Evolutionary conservation across 257 asterid species (phyloP), one percentile per base, ranked within the genome.

Genomic region (Nicotiana paniculata): DNA sequence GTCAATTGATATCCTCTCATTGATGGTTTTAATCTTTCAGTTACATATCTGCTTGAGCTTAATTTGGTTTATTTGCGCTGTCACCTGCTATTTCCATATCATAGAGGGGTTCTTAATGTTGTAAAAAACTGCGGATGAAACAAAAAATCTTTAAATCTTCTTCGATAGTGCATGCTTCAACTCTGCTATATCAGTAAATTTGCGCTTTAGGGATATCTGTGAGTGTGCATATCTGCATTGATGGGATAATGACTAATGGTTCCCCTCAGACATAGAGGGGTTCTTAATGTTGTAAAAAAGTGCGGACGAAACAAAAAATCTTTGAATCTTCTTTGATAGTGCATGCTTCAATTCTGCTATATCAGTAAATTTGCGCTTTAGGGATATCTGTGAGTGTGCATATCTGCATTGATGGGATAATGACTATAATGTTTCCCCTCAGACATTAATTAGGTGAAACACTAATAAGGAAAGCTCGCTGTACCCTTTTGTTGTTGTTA

Each of bases 1-100:
- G 97, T 88, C 92, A 70, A 91, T 91, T 24, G 87, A 96, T 96
- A 93, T 96, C 98, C 98, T 96, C 89, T 46, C 78, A 80, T 48
- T 74, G 43, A 51, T 26, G 62, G 79, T 74, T 51, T 74, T 48
- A 74, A 80, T 64, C 63, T 83, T 81, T 13, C 79, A 6, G 46
- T 26, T 26, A 1, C 74, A 8, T 12, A 43, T 84, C 32, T 77
- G 10, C 72, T 59, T 81, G 32, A 16, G 81, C 67, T n/a, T 26
- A 12, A 37, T 70, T 26, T 51, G 62, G 43, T 48, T 13, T 51
- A 8, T 51, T 24, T 48, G 30, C 26, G 58, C 24, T 43, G 77
- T 74, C 4, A 26, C 84, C 66, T 83, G 72, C 69, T 84, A 21
- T 24, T 67, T 3, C 77, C 77, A 58, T 46, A 15, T 46, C 4